Percentiles rank a stretch among this genome's conserved stretches.
These are phyloP conservation scores for Calonectria honghensis DNA, from an alignment of 2,329 filamentous ascomycete species.

Conservation along the genomic window DNA sequence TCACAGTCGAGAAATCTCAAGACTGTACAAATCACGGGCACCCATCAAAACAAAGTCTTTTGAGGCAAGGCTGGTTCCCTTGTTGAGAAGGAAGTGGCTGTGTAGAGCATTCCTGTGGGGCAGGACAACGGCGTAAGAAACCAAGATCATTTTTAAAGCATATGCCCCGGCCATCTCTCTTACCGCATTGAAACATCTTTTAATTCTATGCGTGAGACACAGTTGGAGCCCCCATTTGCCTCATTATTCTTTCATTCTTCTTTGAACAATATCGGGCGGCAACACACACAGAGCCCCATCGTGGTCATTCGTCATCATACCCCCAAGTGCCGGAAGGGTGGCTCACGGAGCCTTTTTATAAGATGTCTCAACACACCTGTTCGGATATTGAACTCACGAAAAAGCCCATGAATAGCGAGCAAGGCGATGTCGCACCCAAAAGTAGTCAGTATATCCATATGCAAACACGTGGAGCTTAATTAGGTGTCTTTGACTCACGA, in stretches of 20 bases:
- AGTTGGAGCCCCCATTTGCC: neutral
- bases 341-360: neutral
- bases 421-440: neutral
- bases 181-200: neutral
- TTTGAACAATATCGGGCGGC: neutral
- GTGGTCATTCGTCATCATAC: neutral
- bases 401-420: neutral
- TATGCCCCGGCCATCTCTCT: neutral
- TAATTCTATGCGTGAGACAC: neutral
- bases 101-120: neutral
- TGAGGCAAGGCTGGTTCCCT: neutral
- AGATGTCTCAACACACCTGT: neutral
- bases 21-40: neutral
- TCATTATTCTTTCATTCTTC: neutral
- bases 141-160: neutral
- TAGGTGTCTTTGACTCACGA: too few species aligned
- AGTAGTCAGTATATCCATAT: neutral
- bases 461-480: too few species aligned
- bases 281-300: neutral
- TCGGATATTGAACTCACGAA: neutral
- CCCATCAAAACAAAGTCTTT: neutral
- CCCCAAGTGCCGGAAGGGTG: neutral
- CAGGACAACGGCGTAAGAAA: neutral
- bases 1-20: neutral
- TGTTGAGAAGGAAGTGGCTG: neutral